phyloP scores from a whole-genome alignment of 306 rosid species.

The Prunus mira region DNA sequence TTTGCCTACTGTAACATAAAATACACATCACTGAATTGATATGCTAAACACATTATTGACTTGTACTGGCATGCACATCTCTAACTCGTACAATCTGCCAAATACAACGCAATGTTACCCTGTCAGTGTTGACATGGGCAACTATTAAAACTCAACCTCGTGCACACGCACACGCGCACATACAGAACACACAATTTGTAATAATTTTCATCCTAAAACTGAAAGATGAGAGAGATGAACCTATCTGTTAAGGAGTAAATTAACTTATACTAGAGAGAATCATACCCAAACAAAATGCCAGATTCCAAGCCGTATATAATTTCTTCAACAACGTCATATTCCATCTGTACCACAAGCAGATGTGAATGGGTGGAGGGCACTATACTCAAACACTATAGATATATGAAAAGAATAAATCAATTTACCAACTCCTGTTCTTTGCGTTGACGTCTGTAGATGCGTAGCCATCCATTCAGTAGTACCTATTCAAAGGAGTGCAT shows the following conservation, averaged over 20 bases:
- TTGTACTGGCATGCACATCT: not conserved
- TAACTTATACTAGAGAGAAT: conserved; percentile 12
- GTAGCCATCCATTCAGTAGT: conserved; percentile 89
- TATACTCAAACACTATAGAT: conserved; percentile 10
- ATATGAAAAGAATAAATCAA: conserved; percentile 22
- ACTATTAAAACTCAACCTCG: not conserved
- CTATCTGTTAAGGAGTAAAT: conserved; percentile 10
- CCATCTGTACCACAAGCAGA: conserved; percentile 65
- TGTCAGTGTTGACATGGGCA: not conserved
- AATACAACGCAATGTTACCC: not conserved
- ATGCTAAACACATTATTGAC: not conserved
- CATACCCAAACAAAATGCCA: conserved; percentile 93
- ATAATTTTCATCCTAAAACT: conserved; percentile 6
- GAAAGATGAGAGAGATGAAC: conserved; percentile 13
- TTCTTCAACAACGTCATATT: conserved; percentile 89
- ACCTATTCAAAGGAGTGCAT: conserved; percentile 40
- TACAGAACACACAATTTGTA: not conserved
- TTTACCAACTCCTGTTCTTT: conserved; percentile 92
- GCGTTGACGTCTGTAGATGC: conserved; percentile 69
- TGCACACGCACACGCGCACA: not conserved
- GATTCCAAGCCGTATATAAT: conserved; percentile 94
- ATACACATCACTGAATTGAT: not conserved
- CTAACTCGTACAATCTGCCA: not conserved
- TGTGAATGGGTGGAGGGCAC: not conserved
- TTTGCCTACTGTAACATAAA: not conserved